Evolutionary conservation across 805 yeast genomes (phyloP), one percentile per base, ranked within the genome.

Genomic region (Komagataella pseudopastoris): DNA sequence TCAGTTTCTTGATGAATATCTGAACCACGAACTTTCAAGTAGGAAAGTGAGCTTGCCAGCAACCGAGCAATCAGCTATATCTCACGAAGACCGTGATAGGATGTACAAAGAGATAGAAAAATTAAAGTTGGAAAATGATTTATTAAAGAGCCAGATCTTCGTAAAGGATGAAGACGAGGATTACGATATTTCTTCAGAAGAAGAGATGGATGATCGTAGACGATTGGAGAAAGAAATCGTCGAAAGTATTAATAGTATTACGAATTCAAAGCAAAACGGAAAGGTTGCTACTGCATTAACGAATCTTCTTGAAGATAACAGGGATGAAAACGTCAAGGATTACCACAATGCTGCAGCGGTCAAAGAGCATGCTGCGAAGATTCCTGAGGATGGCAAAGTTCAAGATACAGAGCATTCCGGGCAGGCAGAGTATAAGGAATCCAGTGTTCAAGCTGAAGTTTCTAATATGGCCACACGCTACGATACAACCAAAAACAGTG

Each of bases 1-100:
- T 43, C 68, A 65, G 22, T 84, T 82, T 56, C 61, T 85, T 53
- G 64, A 66, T 46, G 74, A 72, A 53, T 85, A 80, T 57, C 5
- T 30, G n/a, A 30, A 30, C 14, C 39, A 30, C 39, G 39, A 30
- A 8, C 14, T 10, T 1, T 7, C 39, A 14, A 30, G 14, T 30
- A 5, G 4, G 3, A 30, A 30, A 10, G 14, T 10, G 8, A 8
- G 39, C 14, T 30, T 6, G 14, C 10, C 10, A 14, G 39, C 10
- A 8, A 30, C 39, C 14, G 6, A 30, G 14, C 39, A 30, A 30
- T 30, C 39, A 8, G 39, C 14, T 30, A 14, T 30, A 14, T 30
- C 39, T 14, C 39, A 30, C 2, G 39, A 30, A 14, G 39, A 30
- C 14, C 39, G 10, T 30, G 39, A 30, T 30, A 30, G 39, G 14